A percentile compares a stretch with the other conserved stretches of the same genome.
phyloP scores from a whole-genome alignment of 495 filamentous ascomycete genomes.

The Penicillium tannophilum region DNA sequence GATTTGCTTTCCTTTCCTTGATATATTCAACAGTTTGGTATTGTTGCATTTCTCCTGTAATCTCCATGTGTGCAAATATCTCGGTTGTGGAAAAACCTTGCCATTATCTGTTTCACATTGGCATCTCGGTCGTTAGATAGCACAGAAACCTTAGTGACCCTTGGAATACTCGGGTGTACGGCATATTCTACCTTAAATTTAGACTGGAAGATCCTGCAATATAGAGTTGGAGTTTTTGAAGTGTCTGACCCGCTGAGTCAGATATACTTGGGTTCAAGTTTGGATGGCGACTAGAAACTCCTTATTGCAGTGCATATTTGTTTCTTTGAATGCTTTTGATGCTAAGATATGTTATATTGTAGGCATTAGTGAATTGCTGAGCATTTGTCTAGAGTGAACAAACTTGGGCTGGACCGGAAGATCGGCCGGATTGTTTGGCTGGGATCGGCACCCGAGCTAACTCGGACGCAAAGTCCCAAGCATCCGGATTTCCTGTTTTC shows the following conservation, averaged over 20 bases:
- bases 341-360: too few relatives aligned
- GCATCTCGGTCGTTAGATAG: background rate
- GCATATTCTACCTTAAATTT: background rate
- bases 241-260: constrained; percentile 3
- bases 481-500: constrained; percentile 17
- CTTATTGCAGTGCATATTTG: background rate
- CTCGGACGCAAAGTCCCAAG: constrained; percentile 6
- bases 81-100: too few relatives aligned
- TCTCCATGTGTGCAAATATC: too few relatives aligned
- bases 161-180: background rate
- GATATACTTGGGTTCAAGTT: background rate
- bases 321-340: too few relatives aligned
- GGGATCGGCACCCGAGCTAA: constrained; percentile 20
- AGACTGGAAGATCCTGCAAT: background rate
- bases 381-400: background rate
- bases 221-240: background rate
- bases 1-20: background rate
- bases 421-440: constrained; percentile 10
- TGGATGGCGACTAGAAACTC: too few relatives aligned
- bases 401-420: background rate
- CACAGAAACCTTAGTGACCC: background rate
- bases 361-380: background rate
- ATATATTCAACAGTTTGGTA: background rate
- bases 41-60: background rate
- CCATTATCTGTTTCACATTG: background rate